phyloP scores from a whole-genome alignment of 73 alveolate species.

The Symbiodinium pilosum region DNA sequence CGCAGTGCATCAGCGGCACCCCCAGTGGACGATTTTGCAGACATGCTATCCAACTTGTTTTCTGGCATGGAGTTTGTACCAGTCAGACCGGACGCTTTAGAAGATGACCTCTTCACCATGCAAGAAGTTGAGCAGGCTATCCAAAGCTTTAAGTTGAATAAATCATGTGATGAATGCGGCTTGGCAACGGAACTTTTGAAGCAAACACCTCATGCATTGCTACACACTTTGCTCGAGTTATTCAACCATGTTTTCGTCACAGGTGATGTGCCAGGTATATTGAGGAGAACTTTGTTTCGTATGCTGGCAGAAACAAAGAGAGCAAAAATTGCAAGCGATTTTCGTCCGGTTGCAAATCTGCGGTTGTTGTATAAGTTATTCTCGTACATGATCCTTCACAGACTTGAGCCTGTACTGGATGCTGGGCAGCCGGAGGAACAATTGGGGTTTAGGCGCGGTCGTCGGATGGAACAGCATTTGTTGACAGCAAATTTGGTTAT shows the following conservation, averaged over 20 bases:
- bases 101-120: not conserved
- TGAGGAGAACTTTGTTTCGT: not conserved
- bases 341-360: not conserved
- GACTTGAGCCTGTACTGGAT: not conserved
- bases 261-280: not conserved
- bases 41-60: not conserved
- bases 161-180: slow-evolving; percentile 14
- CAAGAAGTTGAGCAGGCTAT: not conserved
- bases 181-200: slow-evolving; percentile 29
- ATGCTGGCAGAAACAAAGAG: not conserved
- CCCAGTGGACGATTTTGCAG: not conserved
- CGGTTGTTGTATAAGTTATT: not conserved
- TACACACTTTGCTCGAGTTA: too few relatives aligned
- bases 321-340: not conserved
- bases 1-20: not conserved
- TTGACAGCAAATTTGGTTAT: not conserved
- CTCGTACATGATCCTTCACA: not conserved
- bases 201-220: not conserved
- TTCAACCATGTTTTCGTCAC: not conserved
- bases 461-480: not conserved
- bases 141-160: not conserved
- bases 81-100: too few relatives aligned
- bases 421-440: slow-evolving; percentile 3
- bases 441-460: not conserved
- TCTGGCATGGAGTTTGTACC: not conserved